phyloP scores from a whole-genome alignment of 2,329 filamentous ascomycete species.

The Dactylellina haptotyla region DNA sequence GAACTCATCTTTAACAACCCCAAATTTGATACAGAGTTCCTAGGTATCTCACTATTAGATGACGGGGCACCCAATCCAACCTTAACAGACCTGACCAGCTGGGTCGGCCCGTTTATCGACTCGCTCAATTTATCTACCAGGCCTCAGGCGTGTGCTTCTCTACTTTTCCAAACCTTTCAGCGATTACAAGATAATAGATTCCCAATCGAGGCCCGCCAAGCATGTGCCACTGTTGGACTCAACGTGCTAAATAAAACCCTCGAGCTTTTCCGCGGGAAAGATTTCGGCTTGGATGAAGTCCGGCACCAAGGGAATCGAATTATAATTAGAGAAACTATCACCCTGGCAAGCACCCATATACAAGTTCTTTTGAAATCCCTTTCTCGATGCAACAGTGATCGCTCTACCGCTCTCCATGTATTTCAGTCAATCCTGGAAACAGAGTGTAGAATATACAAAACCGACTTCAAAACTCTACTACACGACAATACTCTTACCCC shows the following conservation, averaged over 20 bases:
- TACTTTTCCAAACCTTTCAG: slow-evolving; percentile 56
- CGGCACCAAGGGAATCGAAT: slow-evolving; percentile 64
- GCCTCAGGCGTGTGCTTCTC: slow-evolving; percentile 53
- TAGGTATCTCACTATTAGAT: slow-evolving; percentile 51
- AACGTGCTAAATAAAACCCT: slow-evolving; percentile 64
- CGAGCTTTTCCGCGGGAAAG: slow-evolving; percentile 57
- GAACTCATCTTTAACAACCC: slow-evolving; percentile 57
- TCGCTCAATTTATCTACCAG: slow-evolving; percentile 55
- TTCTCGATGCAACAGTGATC: slow-evolving; percentile 37
- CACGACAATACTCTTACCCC: slow-evolving; percentile 42
- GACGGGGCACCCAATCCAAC: slow-evolving; percentile 42
- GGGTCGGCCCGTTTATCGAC: slow-evolving; percentile 57
- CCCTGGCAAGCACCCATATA: slow-evolving; percentile 64
- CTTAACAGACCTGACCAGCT: slow-evolving; percentile 56
- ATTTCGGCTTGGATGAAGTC: slow-evolving; percentile 64
- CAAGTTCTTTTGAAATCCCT: slow-evolving; percentile 54
- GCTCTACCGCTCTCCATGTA: slow-evolving; percentile 46
- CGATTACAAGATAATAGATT: slow-evolving; percentile 62
- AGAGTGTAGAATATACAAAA: slow-evolving; percentile 56
- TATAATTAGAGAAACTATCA: slow-evolving; percentile 65
- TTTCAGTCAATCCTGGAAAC: slow-evolving; percentile 56
- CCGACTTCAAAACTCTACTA: slow-evolving; percentile 55
- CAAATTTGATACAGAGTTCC: slow-evolving; percentile 55
- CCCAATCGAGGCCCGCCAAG: slow-evolving; percentile 62
- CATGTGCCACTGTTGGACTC: slow-evolving; percentile 64